Conservation (phyloP, 495 filamentous ascomycete genomes). For the Aspergillus steynii region DNA sequence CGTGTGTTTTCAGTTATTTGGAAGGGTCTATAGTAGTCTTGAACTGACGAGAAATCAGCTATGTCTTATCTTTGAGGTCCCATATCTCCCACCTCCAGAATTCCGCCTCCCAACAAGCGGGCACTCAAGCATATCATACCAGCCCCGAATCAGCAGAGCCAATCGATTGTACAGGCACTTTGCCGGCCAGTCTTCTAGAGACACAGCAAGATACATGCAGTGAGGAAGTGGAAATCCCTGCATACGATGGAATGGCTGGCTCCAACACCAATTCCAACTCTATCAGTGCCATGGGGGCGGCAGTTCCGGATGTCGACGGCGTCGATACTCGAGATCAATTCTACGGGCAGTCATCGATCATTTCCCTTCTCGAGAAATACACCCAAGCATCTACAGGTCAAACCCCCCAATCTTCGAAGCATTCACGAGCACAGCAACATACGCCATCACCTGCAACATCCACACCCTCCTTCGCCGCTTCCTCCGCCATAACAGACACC, state of each 20-base stretch:
- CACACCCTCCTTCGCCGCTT: not conserved
- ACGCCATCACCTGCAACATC: not conserved
- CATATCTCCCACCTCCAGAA: not conserved
- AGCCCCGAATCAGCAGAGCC: too few species aligned
- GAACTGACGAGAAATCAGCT: too few species aligned
- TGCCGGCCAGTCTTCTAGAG: too few species aligned
- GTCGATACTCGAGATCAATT: slow-evolving; percentile 2
- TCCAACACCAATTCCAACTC: not conserved
- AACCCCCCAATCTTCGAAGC: not conserved
- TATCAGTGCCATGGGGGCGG: slow-evolving; percentile 12
- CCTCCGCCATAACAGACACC: not conserved
- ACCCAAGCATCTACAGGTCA: not conserved
- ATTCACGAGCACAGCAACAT: not conserved
- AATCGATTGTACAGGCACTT: too few species aligned
- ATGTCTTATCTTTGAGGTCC: too few species aligned
- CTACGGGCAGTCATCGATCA: slow-evolving; percentile 14
- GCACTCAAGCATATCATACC: too few species aligned
- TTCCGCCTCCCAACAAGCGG: too few species aligned
- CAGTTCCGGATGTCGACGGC: slow-evolving; percentile 6
- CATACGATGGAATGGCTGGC: too few species aligned
- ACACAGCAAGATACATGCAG: slow-evolving; percentile 3
- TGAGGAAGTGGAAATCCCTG: not conserved
- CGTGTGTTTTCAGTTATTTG: not conserved
- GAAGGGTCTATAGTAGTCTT: too few species aligned
- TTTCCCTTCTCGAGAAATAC: slow-evolving; percentile 11